These are phyloP conservation scores for Vitellaria paradoxa DNA, from an alignment of 179 eudicot species.

Conservation along the genomic window DNA sequence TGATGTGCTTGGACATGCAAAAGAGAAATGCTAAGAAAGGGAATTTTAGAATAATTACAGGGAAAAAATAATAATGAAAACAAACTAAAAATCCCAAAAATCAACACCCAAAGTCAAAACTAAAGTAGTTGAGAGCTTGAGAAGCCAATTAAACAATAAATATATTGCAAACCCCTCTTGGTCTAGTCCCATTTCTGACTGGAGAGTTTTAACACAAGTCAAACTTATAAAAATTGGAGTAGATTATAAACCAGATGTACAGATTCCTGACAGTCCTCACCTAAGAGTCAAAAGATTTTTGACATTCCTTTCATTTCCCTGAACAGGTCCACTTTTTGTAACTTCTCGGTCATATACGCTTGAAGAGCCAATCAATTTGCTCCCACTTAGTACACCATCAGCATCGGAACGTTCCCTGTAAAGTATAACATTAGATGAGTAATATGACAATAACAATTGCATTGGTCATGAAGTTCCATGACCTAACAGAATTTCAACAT, in stretches of 20 bases:
- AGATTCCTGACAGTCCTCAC: constrained; percentile 23
- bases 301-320: constrained; percentile 27
- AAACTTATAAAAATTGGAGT: neutral
- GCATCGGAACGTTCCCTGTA: constrained; percentile 20
- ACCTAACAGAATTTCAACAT: neutral
- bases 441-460: neutral
- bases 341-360: constrained; percentile 26
- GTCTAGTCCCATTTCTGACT: neutral
- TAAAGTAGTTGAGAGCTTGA: neutral
- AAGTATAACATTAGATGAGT: neutral
- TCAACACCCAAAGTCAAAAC: neutral
- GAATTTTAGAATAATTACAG: neutral
- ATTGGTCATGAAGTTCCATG: neutral
- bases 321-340: constrained; percentile 16
- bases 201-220: neutral
- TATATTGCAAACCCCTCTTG: neutral
- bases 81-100: neutral
- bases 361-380: constrained; percentile 25
- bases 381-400: constrained; percentile 25
- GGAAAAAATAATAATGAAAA: neutral
- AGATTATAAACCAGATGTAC: neutral
- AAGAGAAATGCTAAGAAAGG: neutral
- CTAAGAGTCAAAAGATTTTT: constrained; percentile 27
- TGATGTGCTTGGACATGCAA: neutral
- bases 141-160: neutral